phyloP scores from a whole-genome alignment of 2,329 filamentous ascomycete species.

The Verticillium tricorpus region DNA sequence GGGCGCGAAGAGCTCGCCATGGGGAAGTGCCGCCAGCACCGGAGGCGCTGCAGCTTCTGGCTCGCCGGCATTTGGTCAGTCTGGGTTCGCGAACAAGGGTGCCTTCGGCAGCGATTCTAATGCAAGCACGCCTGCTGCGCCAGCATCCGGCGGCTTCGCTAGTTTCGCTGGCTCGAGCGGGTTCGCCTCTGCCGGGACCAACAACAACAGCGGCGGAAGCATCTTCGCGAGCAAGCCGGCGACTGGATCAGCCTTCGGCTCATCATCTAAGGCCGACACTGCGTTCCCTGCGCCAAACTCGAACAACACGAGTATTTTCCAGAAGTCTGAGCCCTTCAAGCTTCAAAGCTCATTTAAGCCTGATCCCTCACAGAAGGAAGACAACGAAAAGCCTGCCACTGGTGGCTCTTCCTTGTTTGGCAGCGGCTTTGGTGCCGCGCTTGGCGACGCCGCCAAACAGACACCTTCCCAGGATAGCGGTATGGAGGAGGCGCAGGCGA shows the following conservation, averaged over 20 bases:
- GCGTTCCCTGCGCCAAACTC: slow-evolving; percentile 34
- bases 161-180: slow-evolving; percentile 50
- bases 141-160: slow-evolving; percentile 44
- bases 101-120: slow-evolving; percentile 29
- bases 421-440: slow-evolving; percentile 53
- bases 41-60: slow-evolving; percentile 24
- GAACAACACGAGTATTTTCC: slow-evolving; percentile 34
- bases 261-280: slow-evolving; percentile 23
- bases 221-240: slow-evolving; percentile 35
- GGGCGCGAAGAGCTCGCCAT: slow-evolving; percentile 48
- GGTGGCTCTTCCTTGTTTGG: slow-evolving; percentile 53
- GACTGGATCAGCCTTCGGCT: slow-evolving; percentile 24
- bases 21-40: slow-evolving; percentile 34
- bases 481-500: slow-evolving; percentile 38
- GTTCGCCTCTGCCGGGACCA: slow-evolving; percentile 45
- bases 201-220: slow-evolving; percentile 26
- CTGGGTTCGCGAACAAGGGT: slow-evolving; percentile 39
- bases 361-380: slow-evolving; percentile 57
- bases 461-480: slow-evolving; percentile 44
- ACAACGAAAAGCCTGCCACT: slow-evolving; percentile 45
- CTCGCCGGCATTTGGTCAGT: slow-evolving; percentile 50
- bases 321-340: slow-evolving; percentile 48
- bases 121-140: slow-evolving; percentile 20
- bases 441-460: slow-evolving; percentile 43
- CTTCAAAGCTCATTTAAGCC: slow-evolving; percentile 63